Conservation (phyloP, 345 rosid species). For the Theobroma cacao region DNA sequence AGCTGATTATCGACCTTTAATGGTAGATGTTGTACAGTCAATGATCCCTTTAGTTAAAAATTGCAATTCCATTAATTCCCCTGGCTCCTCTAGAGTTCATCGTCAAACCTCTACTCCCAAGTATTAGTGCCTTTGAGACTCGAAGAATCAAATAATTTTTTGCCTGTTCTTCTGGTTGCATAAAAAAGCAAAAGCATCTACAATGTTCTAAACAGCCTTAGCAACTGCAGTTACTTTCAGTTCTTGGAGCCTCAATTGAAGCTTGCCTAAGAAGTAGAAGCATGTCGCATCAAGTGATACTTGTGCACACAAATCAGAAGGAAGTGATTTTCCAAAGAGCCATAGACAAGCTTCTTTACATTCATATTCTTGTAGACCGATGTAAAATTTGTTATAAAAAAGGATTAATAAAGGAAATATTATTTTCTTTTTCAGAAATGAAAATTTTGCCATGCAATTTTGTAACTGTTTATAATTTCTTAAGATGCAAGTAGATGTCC, state of each 20-base stretch:
- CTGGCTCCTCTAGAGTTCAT: slow-evolving; percentile 40
- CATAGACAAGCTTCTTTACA: background rate
- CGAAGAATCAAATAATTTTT: background rate
- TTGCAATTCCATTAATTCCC: slow-evolving; percentile 30
- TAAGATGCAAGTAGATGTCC: background rate
- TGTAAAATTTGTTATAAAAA: background rate
- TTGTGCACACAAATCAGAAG: background rate
- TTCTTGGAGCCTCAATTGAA: too few species aligned
- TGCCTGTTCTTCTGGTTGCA: background rate
- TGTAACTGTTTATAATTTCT: background rate
- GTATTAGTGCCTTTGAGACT: slow-evolving; percentile 5
- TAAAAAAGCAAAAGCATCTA: background rate
- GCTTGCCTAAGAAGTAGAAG: background rate
- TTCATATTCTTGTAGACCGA: background rate
- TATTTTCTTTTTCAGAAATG: background rate
- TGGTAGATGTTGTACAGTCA: slow-evolving; percentile 97
- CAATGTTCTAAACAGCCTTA: background rate
- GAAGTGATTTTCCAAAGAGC: background rate
- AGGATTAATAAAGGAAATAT: background rate
- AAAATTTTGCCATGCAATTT: background rate
- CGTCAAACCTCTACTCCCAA: slow-evolving; percentile 30
- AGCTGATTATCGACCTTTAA: slow-evolving; percentile 86
- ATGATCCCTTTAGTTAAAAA: slow-evolving; percentile 73
- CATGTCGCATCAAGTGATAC: background rate
- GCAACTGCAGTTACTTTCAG: background rate